These are phyloP conservation scores for Fonsecaea monophora DNA, from an alignment of 2,329 filamentous ascomycete genomes.

Conservation along the genomic window DNA sequence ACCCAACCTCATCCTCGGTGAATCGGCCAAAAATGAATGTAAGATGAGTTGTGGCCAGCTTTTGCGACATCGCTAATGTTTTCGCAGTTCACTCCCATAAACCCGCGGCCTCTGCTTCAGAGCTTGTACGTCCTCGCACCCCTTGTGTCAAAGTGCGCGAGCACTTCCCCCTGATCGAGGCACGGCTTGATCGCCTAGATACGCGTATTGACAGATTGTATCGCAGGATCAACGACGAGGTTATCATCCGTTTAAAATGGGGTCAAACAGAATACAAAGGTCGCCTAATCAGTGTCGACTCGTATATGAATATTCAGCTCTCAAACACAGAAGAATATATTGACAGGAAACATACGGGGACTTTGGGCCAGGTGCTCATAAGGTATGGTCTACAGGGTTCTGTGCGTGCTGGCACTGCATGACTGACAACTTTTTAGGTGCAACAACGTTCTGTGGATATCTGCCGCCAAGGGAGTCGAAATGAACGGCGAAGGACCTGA, in stretches of 20 bases:
- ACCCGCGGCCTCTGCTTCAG: conserved; percentile 96
- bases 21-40: conserved; percentile 47
- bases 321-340: conserved; percentile 91
- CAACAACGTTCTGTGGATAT: conserved; percentile 98
- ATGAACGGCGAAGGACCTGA: conserved; percentile 46
- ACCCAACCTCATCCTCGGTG: background rate
- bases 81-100: conserved; percentile 82
- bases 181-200: too few species aligned
- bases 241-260: conserved; percentile 96
- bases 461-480: conserved; percentile 60
- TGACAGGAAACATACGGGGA: conserved; percentile 81
- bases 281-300: conserved; percentile 87
- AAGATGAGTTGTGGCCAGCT: conserved; percentile 29
- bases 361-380: conserved; percentile 89
- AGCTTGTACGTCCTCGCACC: conserved; percentile 70
- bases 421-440: conserved; percentile 58
- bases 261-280: conserved; percentile 97
- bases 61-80: conserved; percentile 38
- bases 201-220: conserved; percentile 4
- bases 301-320: conserved; percentile 99
- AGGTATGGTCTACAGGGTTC: conserved; percentile 61
- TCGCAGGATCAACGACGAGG: conserved; percentile 80
- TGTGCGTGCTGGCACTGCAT: background rate
- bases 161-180: background rate
- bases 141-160: background rate